phyloP scores from a whole-genome alignment of 306 rosid species.

The Sophora flavescens region DNA sequence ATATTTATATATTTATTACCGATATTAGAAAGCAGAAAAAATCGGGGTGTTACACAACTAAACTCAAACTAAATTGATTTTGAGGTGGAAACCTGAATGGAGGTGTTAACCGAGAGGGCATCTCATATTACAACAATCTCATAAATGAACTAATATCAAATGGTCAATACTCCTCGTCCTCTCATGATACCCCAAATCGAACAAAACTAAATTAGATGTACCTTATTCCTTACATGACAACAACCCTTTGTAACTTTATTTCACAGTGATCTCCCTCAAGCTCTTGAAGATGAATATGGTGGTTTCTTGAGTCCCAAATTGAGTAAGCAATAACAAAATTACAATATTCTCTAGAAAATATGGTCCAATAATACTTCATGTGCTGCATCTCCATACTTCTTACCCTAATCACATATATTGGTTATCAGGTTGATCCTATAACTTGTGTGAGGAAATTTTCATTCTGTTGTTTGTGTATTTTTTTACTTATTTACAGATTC shows the following conservation, averaged over 20 bases:
- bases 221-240: slow-evolving; percentile 47
- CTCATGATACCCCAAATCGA: slow-evolving; percentile 5
- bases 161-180: slow-evolving; percentile 44
- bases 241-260: slow-evolving; percentile 72
- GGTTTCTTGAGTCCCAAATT: slow-evolving; percentile 65
- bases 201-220: slow-evolving; percentile 4
- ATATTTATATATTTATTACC: too few species aligned
- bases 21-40: too few species aligned
- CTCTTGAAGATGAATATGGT: slow-evolving; percentile 62
- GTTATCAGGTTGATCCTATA: too few species aligned
- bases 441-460: too few species aligned
- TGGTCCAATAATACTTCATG: background rate
- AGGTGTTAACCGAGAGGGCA: slow-evolving; percentile 66
- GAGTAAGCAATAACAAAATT: slow-evolving; percentile 52
- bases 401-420: too few species aligned
- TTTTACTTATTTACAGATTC: too few species aligned
- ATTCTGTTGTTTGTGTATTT: too few species aligned
- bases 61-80: background rate
- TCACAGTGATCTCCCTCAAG: slow-evolving; percentile 73
- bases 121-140: slow-evolving; percentile 69
- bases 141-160: slow-evolving; percentile 60
- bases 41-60: too few species aligned
- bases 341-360: slow-evolving; percentile 10
- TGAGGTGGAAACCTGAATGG: slow-evolving; percentile 70
- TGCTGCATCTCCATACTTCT: too few species aligned